Evolutionary conservation across 2,329 filamentous ascomycete species (phyloP).

Genomic region (Acrodontium crateriforme): DNA sequence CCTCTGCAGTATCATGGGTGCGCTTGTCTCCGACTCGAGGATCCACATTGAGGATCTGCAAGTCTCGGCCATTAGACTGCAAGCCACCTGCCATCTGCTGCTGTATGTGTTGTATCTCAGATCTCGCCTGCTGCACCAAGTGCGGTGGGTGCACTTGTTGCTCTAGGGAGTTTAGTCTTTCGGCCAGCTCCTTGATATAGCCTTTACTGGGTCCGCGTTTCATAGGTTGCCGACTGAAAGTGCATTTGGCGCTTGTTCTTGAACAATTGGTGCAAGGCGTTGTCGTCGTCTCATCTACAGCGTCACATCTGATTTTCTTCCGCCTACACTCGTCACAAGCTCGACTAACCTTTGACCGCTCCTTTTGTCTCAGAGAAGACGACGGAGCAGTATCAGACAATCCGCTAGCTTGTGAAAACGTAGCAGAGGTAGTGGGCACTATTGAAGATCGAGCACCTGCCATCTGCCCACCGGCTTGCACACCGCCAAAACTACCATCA

Average conservation of each 20-base stretch:
- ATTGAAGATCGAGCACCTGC: no score
- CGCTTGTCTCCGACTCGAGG: conserved; percentile 20
- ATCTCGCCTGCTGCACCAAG: conserved; percentile 13
- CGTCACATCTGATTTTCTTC: conserved; percentile 82
- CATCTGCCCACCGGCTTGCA: background rate
- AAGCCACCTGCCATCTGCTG: conserved; percentile 15
- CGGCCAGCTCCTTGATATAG: conserved; percentile 84
- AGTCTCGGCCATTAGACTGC: conserved; percentile 5
- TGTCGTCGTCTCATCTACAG: conserved; percentile 57
- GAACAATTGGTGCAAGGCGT: conserved; percentile 71
- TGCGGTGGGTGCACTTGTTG: conserved; percentile 45
- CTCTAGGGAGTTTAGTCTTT: conserved; percentile 70
- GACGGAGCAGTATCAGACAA: conserved; percentile 8
- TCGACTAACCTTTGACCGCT: conserved; percentile 73
- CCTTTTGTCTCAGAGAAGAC: conserved; percentile 25
- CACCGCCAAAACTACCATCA: background rate
- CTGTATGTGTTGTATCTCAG: conserved; percentile 20
- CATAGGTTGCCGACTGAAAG: conserved; percentile 78
- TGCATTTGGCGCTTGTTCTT: conserved; percentile 59
- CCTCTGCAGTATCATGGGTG: conserved; percentile 16
- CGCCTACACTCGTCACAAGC: conserved; percentile 81
- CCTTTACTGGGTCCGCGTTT: conserved; percentile 73
- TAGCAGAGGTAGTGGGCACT: no score
- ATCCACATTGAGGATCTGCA: conserved; percentile 7
- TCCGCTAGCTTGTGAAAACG: conserved; percentile 11